Evolutionary conservation across 345 rosid species (phyloP), one percentile per base, ranked within the genome.

Genomic region (Excoecaria agallocha): DNA sequence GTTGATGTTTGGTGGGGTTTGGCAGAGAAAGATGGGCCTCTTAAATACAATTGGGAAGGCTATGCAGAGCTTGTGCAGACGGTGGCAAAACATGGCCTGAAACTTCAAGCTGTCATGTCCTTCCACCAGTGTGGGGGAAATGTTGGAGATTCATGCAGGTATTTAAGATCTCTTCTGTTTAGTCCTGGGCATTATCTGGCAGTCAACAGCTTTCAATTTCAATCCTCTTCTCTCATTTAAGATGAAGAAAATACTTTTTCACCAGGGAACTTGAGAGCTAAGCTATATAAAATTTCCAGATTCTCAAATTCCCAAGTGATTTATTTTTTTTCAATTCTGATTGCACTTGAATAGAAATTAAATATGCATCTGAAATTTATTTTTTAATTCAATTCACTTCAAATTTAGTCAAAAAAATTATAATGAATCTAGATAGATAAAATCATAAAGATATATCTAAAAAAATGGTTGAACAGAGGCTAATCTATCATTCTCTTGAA

Each of bases 81-180:
- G 97, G 99, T 93, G 57, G 85, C 89, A 68, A 89, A 75, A 75
- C 91, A 95, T 69, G 97, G 97, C 45, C 78, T 95, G 63, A 95
- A 93, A 86, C 88, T 95, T 61, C 99, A 95, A 70, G 89, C 87
- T 7, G 98, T 95, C 17, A 93, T 93, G 98, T 95, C 99, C 61
- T 95, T 95, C 82, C 99, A 95, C 80, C 98, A 95, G 85, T 93
- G 99, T n/a, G 98, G 99, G 63, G 98, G 99, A 75, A 93, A 95
- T 84, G 99, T 95, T 3, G 98, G 98, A 77, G 99, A 95, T 82
- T 93, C 98, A 75, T 93, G 97, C 99, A 93, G 94, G 99, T 94
- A 86, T 62, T 63, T 13, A 70, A 49, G 4, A 20, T 68, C 71
- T 45, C 30, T 3, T 11, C n/a, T n/a, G 20, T 15, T 49, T 16